Evolutionary conservation across 1,284 basidiomycete species (phyloP), one percentile per base, ranked within the genome.

Genomic region (Fomes fomentarius): DNA sequence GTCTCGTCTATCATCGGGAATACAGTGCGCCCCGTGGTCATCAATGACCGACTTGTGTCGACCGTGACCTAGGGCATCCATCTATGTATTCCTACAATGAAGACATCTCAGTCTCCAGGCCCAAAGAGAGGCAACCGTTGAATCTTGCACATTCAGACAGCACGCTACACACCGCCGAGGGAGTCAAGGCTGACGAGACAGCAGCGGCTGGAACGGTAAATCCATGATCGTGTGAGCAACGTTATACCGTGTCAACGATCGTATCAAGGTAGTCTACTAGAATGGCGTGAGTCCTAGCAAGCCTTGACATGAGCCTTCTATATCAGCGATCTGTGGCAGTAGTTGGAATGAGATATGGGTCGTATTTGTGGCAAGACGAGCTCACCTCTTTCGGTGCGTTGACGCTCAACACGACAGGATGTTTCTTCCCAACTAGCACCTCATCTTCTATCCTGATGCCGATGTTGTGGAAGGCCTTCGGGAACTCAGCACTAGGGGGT

Each of bases 371-470:
- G 8, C 28, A 56, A 38, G 30, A 30, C 33, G 3, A 15, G 41
- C 79, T 42, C 41, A 90, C 87, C 81, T 97, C 95, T 67, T 96
- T 96, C 0, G 95, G 95, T 30, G 93, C 94, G 41, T 84, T 76
- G 9, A 86, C 85, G 38, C 85, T 89, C 9, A 97, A 72, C 0
- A 97, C 80, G 4, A 81, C 70, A 0, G 89, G 83, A 53, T 90
- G 76, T 22, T 86, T 74, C 60, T 84, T 77, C 2, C 86, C 83
- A 9, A 97, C 80, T 1, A 95, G 77, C 0, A 97, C 87, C 63
- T 95, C 93, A 64, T 97, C 95, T 86, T 97, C 94, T 66, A 97
- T 93, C 42, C 95, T 83, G 57, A 97, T 87, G 4, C 92, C 93
- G 24, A 96, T 82, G 58, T 93, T 90, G 63, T 95, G 94, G 72